Evolutionary conservation across 2,329 filamentous ascomycete genomes (phyloP).

Genomic region (Aspergillus floridensis): DNA sequence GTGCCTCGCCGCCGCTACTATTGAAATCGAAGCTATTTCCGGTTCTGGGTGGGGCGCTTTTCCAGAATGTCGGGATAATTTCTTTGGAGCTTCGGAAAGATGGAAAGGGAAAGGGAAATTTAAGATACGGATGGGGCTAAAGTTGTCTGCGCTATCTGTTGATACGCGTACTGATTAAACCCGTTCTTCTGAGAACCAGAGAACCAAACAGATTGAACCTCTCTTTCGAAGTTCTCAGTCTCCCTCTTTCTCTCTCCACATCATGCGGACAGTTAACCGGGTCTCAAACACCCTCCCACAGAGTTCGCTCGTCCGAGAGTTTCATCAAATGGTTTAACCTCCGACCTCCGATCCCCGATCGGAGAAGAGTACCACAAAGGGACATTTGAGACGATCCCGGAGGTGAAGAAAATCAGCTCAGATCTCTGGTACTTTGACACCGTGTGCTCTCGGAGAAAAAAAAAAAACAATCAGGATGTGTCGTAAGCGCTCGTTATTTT

Average conservation of each 20-base stretch:
- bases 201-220: background rate
- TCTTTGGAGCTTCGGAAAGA: background rate
- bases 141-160: background rate
- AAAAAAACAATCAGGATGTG: background rate
- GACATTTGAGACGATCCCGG: background rate
- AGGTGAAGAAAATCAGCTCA: background rate
- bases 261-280: background rate
- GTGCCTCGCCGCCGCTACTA: background rate
- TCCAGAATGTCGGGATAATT: conserved; percentile 6
- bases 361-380: conserved; percentile 1
- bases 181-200: background rate
- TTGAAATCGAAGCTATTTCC: conserved; percentile 6
- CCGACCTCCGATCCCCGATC: background rate
- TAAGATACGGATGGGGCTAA: background rate
- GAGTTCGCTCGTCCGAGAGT: background rate
- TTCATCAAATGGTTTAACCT: background rate
- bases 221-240: no score
- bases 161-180: background rate
- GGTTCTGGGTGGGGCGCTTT: conserved; percentile 1
- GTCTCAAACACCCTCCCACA: background rate
- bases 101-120: background rate
- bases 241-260: background rate
- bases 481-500: background rate
- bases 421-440: background rate
- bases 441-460: background rate